phyloP scores from a whole-genome alignment of 73 alveolate species.

The Paramecium octaurelia region DNA sequence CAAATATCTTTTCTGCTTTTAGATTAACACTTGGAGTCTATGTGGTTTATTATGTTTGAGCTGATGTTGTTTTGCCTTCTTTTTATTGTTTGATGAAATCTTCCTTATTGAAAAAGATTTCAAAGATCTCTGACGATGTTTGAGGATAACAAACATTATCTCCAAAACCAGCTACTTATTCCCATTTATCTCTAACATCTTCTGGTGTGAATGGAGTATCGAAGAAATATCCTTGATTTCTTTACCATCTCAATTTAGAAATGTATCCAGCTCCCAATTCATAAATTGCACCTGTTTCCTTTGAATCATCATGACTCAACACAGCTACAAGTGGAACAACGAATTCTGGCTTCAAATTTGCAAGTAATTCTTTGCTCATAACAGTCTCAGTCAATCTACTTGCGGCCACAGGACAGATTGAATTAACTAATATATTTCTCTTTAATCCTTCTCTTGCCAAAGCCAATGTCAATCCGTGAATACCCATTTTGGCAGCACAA shows the following conservation, averaged over 20 bases:
- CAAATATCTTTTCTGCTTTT: slow-evolving; percentile 51
- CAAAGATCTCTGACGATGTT: slow-evolving; percentile 48
- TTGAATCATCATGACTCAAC: slow-evolving; percentile 56
- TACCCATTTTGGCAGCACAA: slow-evolving; percentile 87
- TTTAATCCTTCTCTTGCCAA: slow-evolving; percentile 91
- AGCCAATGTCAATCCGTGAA: slow-evolving; percentile 90
- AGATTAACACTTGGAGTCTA: neutral
- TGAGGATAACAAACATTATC: slow-evolving; percentile 47
- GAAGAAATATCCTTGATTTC: slow-evolving; percentile 55
- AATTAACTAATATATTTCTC: slow-evolving; percentile 83
- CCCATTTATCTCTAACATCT: slow-evolving; percentile 68
- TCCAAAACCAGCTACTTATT: slow-evolving; percentile 14
- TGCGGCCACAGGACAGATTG: slow-evolving; percentile 95
- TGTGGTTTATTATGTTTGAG: neutral
- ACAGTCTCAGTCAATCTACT: slow-evolving; percentile 91
- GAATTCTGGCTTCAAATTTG: slow-evolving; percentile 66
- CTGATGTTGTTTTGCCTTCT: neutral
- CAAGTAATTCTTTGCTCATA: slow-evolving; percentile 59
- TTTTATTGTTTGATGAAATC: slow-evolving; percentile 27
- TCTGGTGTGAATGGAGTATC: slow-evolving; percentile 77
- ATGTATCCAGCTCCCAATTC: slow-evolving; percentile 58
- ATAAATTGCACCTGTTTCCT: slow-evolving; percentile 18
- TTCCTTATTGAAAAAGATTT: slow-evolving; percentile 43
- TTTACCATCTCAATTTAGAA: slow-evolving; percentile 8
- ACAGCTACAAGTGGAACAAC: slow-evolving; percentile 82